These are phyloP conservation scores for Yamadazyma sp. DNA, from an alignment of 1,139 yeast genomes.

Conservation along the genomic window DNA sequence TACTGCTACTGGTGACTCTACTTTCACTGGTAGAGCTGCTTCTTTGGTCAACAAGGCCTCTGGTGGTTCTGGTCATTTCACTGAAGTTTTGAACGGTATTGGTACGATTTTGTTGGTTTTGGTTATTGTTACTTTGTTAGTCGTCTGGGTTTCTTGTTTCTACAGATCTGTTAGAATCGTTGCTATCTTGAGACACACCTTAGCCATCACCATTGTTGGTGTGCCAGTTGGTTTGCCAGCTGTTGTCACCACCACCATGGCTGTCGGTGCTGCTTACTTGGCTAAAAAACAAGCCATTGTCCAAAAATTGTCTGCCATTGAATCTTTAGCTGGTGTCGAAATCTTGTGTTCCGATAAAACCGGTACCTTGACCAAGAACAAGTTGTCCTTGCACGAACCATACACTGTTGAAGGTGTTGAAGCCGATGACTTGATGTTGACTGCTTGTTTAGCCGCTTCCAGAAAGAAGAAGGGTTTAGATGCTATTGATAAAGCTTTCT, in stretches of 20 bases:
- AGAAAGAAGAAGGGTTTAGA: conserved; percentile 99
- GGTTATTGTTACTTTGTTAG: conserved; percentile 82
- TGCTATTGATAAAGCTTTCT: conserved; percentile 97
- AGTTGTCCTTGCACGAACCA: conserved; percentile 94
- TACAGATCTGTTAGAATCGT: conserved; percentile 91
- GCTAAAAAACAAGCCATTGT: conserved; percentile 99
- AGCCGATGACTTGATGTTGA: conserved; percentile 94
- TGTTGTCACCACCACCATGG: conserved; percentile 99
- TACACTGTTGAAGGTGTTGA: conserved; percentile 99
- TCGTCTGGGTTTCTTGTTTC: conserved; percentile 94
- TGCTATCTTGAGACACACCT: conserved; percentile 86
- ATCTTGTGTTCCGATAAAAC: conserved; percentile 98
- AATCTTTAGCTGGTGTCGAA: conserved; percentile 98
- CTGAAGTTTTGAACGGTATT: conserved; percentile 96
- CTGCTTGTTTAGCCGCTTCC: conserved; percentile 98
- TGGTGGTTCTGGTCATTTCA: conserved; percentile 93
- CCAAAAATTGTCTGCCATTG: conserved; percentile 96
- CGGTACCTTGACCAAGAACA: conserved; percentile 98
- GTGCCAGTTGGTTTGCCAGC: conserved; percentile 99
- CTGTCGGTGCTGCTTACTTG: conserved; percentile 99
- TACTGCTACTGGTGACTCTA: conserved; percentile 91
- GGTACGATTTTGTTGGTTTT: conserved; percentile 90
- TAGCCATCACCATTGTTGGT: conserved; percentile 98
- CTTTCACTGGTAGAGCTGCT: conserved; percentile 96
- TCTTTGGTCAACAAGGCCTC: conserved; percentile 95